Conservation (phyloP, 164 flowering plant species). For the Vitis cinerea region DNA sequence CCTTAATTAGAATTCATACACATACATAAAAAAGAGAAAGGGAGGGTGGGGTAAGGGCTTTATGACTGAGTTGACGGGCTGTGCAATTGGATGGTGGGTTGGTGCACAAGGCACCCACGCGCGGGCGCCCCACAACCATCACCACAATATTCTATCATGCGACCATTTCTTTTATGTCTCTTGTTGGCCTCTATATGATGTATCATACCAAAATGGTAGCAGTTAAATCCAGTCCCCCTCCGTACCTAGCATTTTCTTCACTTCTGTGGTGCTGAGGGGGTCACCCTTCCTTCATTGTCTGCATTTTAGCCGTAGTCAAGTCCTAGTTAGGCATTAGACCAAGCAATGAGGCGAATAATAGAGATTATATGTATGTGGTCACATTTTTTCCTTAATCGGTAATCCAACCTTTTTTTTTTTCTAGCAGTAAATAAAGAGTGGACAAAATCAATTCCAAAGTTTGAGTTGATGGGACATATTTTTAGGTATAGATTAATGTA, state of each 20-base stretch:
- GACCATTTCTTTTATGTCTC: slow-evolving; percentile 4
- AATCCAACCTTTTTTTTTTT: no score
- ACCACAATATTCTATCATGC: neutral
- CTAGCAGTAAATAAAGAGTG: no score
- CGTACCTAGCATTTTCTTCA: slow-evolving; percentile 16
- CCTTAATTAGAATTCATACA: no score
- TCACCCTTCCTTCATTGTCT: neutral
- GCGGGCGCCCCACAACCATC: slow-evolving; percentile 7
- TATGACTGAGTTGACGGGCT: slow-evolving; percentile 26
- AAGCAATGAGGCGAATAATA: no score
- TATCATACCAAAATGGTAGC: neutral
- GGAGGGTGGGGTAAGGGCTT: neutral
- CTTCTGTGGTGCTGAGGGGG: slow-evolving; percentile 2
- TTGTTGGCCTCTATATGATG: neutral
- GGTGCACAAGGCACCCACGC: slow-evolving; percentile 32
- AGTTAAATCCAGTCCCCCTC: slow-evolving; percentile 25
- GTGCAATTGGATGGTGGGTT: slow-evolving; percentile 16
- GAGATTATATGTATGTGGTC: neutral
- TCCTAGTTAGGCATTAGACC: no score
- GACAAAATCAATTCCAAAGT: no score
- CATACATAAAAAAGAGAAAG: neutral
- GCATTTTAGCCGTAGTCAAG: neutral
- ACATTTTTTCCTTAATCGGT: no score
- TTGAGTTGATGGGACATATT: no score
- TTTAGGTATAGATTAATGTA: no score